Base-by-base conservation (phyloP, 148 eudicot genomes). In the Agrostemma githago region DNA sequence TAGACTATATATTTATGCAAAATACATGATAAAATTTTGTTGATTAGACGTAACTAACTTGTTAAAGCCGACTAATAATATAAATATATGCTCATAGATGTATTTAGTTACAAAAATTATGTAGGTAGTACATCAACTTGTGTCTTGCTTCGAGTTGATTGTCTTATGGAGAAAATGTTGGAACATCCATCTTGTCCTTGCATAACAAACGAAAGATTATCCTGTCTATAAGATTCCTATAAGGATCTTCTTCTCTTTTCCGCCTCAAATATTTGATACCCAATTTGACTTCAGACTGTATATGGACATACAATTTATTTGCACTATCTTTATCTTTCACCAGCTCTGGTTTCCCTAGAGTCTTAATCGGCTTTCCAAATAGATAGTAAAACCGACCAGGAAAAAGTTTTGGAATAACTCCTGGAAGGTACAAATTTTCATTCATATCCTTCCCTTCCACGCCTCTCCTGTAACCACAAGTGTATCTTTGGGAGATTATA, bases 201-300 rank as follows among this genome's bases (percentile, higher is more conserved):
- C 68, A 73, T 58, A 86, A 15, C 3, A 82, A 82, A 71, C 81
- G 82, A 70, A 87, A 85, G 5, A 90, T 40, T 21, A 86, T 72
- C 79, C 97, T 81, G 58, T 87, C 83, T 26, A 92, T 16, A 54
- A 87, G 65, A 76, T 81, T 77, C 74, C 97, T 80, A 70, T 87
- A 92, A 75, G 98, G 98, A 84, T 92, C 96, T n/a, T 88, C 83
- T 63, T 87, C 82, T 74, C 96, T 79, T 83, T 87, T 92, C 80
- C 84, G 74, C 15, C 89, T 79, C 83, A 92, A 83, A 48, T 86
- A 90, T 9, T 84, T 80, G 20, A 92, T 79, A 68, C 79, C 85
- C 8, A 76, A 65, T 44, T 84, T 87, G 11, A 92, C 85, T 74
- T 92, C 82, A n/a, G 86, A 80, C 72, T 90, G 86, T 63, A 90